Evolutionary conservation across 441 rosid species (phyloP), one percentile per base, ranked within the genome.

Genomic region (Erodium texanum): DNA sequence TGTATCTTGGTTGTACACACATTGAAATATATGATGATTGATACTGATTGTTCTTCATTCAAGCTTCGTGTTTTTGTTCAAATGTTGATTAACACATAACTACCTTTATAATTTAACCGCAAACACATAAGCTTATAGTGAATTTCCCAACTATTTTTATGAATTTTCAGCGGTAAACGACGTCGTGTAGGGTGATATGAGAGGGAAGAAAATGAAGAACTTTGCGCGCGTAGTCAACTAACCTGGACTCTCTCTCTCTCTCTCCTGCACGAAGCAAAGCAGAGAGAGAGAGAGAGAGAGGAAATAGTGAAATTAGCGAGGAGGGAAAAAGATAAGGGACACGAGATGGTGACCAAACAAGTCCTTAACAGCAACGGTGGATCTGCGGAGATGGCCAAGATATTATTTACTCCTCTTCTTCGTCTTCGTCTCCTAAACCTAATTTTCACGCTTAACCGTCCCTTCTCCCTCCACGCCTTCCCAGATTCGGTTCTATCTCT

Each of bases 291-390:
- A 58, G 56, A 41, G 38, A 34, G 38, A 34, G 38, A 34, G 38
- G 38, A 22, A 52, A 34, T 34, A 34, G 38, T 34, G 38, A 34
- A 34, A 34, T 41, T 41, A 41, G 15, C 48, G 48, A 41, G 48
- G 48, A 32, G 36, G 48, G 15, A 41, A 41, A 41, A 9, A 41
- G 48, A 41, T 41, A 41, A 41, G 48, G 48, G 12, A 41, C 48
- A 41, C 48, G 62, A 58, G 62, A 58, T 7, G 22, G 62, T 19
- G 62, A 58, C 27, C 62, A 58, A 58, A 56, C 23, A 56, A 23
- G 62, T n/a, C 62, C 62, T 19, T 56, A 56, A 56, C 62, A 56
- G 62, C 24, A 56, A 56, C 62, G 62, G 62, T 56, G 62, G 62
- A 56, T 58, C 24, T 58, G 24, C 62, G 24, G 12, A 58, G 62